Evolutionary conservation across 2,329 filamentous ascomycete genomes (phyloP).

Genomic region (Phyllosticta citrichinensis): DNA sequence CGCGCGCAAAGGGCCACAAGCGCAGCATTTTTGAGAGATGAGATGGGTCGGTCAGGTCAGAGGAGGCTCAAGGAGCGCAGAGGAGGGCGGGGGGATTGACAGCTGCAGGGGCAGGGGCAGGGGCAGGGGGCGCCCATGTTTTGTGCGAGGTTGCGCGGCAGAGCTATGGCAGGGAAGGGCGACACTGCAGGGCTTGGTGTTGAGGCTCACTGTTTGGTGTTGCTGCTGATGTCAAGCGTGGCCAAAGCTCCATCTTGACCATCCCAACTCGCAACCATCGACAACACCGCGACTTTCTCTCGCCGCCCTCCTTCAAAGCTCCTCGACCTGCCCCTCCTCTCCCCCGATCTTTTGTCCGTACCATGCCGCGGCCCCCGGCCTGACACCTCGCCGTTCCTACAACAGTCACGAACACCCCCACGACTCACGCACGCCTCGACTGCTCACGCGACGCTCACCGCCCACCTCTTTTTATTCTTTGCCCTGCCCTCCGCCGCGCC

Average conservation of each 20-base stretch:
- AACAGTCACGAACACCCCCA: background rate
- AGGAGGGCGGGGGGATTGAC: background rate
- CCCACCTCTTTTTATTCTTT: background rate
- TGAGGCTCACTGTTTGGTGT: background rate
- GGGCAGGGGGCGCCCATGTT: background rate
- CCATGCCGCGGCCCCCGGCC: background rate
- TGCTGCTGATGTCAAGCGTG: background rate
- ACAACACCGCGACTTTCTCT: background rate
- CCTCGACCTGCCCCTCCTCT: constrained; percentile 2
- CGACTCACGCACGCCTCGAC: constrained; percentile 1
- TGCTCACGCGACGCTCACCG: constrained; percentile 1
- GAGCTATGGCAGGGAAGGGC: background rate
- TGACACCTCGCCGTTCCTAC: background rate
- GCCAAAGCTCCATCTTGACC: background rate
- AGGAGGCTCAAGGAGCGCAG: background rate
- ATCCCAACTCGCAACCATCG: background rate
- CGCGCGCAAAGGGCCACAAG: constrained; percentile 7
- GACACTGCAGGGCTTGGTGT: background rate
- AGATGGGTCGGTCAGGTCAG: background rate
- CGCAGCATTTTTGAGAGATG: background rate
- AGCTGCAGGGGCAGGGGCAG: background rate
- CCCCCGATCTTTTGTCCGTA: constrained; percentile 3
- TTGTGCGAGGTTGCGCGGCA: background rate
- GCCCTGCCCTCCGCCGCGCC: background rate
- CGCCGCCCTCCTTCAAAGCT: background rate